Evolutionary conservation across 805 yeast genomes (phyloP).

Genomic region (Tetrapisispora pingtungensis): DNA sequence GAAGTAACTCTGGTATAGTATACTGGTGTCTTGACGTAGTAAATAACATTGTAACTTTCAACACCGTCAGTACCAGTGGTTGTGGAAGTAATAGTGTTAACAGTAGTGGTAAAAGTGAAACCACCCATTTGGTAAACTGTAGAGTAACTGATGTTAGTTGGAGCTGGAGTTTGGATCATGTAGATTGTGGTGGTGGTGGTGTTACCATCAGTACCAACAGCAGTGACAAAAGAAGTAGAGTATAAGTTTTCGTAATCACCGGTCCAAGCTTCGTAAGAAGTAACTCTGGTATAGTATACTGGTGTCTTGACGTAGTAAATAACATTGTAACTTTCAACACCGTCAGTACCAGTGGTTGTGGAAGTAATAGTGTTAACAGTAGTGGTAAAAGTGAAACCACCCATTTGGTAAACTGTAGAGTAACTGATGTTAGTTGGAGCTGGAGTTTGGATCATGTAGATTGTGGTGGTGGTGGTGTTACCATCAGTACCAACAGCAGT

Average conservation of each 20-base stretch:
- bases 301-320: constrained; percentile 4
- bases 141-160: not conserved
- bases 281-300: not conserved
- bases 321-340: not conserved
- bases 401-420: not conserved
- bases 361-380: not conserved
- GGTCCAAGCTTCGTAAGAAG: not conserved
- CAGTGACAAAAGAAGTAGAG: not conserved
- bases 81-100: not conserved
- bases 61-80: constrained; percentile 2
- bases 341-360: constrained; percentile 2
- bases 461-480: not conserved
- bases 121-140: not conserved
- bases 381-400: constrained; percentile 1
- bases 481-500: not conserved
- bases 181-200: constrained; percentile 1
- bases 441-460: constrained; percentile 1
- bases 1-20: not conserved
- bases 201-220: not conserved
- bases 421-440: not conserved
- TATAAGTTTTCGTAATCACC: not conserved
- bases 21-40: constrained; percentile 3
- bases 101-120: not conserved
- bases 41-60: not conserved
- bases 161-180: not conserved